These are phyloP conservation scores for Spathaspora girioi DNA, from an alignment of 805 yeast genomes.

Conservation along the genomic window DNA sequence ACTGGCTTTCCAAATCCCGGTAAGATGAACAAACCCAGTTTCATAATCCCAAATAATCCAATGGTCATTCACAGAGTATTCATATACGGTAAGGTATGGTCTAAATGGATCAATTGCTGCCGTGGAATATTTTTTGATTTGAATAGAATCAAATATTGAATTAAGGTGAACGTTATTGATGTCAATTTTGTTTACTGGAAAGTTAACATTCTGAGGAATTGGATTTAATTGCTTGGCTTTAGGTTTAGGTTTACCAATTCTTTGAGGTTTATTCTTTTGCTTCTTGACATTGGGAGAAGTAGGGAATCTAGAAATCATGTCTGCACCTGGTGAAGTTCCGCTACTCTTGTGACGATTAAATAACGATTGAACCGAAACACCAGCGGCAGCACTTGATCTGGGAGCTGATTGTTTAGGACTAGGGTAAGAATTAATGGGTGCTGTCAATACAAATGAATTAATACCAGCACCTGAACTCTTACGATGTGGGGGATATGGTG, in stretches of 20 bases:
- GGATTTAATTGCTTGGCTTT: neutral
- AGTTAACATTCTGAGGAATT: slow-evolving; percentile 7
- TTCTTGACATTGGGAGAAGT: neutral
- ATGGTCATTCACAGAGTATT: slow-evolving; percentile 63
- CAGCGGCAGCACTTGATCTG: neutral
- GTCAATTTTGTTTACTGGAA: slow-evolving; percentile 10
- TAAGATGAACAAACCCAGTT: slow-evolving; percentile 82
- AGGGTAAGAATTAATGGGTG: neutral
- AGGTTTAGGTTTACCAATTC: neutral
- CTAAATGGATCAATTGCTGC: slow-evolving; percentile 61
- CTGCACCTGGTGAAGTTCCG: neutral
- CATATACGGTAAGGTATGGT: slow-evolving; percentile 65
- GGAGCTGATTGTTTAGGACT: neutral
- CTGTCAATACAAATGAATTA: neutral
- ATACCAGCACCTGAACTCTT: neutral
- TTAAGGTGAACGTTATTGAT: neutral
- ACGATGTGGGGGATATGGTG: neutral
- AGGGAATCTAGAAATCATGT: slow-evolving; percentile 2
- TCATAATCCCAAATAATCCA: slow-evolving; percentile 84
- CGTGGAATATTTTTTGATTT: slow-evolving; percentile 59
- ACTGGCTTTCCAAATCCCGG: slow-evolving; percentile 78
- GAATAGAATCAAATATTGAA: slow-evolving; percentile 16
- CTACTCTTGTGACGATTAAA: neutral
- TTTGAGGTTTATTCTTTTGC: neutral
- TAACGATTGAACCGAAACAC: neutral